Conservation (phyloP, 2,329 filamentous ascomycete species). For the Knoxdaviesia capensis region DNA sequence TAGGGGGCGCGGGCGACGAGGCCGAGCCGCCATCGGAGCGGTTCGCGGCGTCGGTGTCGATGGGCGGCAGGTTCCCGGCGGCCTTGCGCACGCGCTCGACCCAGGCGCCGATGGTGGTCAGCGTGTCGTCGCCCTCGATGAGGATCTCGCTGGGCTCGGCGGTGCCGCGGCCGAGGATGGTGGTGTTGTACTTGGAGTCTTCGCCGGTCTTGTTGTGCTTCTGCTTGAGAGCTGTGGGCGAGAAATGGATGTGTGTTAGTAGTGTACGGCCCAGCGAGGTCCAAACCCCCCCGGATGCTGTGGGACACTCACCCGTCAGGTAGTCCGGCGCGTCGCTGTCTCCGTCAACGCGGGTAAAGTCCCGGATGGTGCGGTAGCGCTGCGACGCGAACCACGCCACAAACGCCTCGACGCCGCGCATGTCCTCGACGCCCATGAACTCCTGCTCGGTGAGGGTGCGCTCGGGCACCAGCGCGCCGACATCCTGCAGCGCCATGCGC, state of each 20-base stretch:
- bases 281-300: not conserved
- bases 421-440: slow-evolving; percentile 55
- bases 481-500: slow-evolving; percentile 67
- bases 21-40: not conserved
- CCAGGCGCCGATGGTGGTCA: slow-evolving; percentile 50
- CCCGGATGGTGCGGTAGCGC: slow-evolving; percentile 58
- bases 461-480: slow-evolving; percentile 53
- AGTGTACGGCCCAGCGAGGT: not conserved
- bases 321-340: slow-evolving; percentile 48
- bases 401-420: slow-evolving; percentile 58
- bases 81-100: slow-evolving; percentile 16
- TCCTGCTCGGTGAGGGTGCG: slow-evolving; percentile 46
- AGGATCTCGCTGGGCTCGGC: slow-evolving; percentile 48
- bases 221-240: slow-evolving; percentile 52
- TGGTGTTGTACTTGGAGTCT: slow-evolving; percentile 69
- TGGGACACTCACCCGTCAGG: slow-evolving; percentile 31
- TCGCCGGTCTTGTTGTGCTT: slow-evolving; percentile 82
- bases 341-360: slow-evolving; percentile 56
- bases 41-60: not conserved
- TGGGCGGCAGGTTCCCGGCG: no score
- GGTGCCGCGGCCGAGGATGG: slow-evolving; percentile 53
- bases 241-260: slow-evolving; percentile 5
- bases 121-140: slow-evolving; percentile 46
- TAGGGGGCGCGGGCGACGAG: slow-evolving; percentile 15
- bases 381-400: slow-evolving; percentile 59